A percentile compares a stretch with the other conserved stretches of the same genome.
Conservation (phyloP, 1,139 yeast genomes). For the Diutina catenulata region DNA sequence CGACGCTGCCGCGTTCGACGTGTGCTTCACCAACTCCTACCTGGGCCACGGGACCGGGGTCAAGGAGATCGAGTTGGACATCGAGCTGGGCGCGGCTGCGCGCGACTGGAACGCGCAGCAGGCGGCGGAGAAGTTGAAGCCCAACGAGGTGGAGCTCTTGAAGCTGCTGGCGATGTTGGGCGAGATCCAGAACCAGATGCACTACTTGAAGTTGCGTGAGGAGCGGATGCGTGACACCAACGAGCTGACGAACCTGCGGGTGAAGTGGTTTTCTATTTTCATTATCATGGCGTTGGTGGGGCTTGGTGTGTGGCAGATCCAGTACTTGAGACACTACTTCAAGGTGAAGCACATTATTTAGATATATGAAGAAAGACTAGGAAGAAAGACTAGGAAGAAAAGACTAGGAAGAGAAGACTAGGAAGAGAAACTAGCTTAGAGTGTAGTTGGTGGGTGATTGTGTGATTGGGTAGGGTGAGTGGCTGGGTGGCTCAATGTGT, state of each 20-base stretch:
- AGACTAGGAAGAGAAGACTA: no score
- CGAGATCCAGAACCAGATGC: constrained; percentile 68
- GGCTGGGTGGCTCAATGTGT: no score
- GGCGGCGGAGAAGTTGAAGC: constrained; percentile 85
- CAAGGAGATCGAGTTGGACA: constrained; percentile 75
- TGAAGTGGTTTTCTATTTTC: constrained; percentile 68
- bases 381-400: no score
- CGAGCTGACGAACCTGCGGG: constrained; percentile 83
- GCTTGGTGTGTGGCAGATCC: constrained; percentile 86
- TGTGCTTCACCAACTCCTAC: constrained; percentile 69
- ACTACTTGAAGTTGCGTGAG: constrained; percentile 78
- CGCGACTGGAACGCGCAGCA: constrained; percentile 96
- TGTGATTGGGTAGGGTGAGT: no score
- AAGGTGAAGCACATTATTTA: constrained; percentile 87
- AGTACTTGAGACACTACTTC: constrained; percentile 85
- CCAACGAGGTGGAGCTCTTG: constrained; percentile 81
- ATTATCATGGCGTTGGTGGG: constrained; percentile 59
- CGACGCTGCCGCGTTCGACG: constrained; percentile 75
- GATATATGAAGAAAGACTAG: no score
- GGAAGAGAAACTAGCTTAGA: no score
- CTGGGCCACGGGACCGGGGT: constrained; percentile 19
- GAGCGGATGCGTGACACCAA: constrained; percentile 91
- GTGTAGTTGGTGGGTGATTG: no score
- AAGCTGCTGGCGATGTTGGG: constrained; percentile 73
- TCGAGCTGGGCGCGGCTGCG: constrained; percentile 93